These are phyloP conservation scores for Diaporthe velutina DNA, from an alignment of 2,329 filamentous ascomycete species.

Conservation along the genomic window DNA sequence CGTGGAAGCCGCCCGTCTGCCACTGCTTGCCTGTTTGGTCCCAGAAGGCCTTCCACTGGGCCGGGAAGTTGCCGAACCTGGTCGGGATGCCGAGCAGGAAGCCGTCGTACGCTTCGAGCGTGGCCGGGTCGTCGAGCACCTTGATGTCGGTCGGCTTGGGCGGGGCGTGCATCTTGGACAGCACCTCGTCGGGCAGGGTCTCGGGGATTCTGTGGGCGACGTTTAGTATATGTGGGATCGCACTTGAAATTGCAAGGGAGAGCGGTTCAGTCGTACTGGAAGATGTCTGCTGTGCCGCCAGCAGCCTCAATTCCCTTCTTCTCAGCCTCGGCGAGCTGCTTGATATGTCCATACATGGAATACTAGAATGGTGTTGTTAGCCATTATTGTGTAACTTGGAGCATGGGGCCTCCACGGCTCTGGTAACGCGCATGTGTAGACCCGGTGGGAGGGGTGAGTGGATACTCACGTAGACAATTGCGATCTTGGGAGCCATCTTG, in stretches of 20 bases:
- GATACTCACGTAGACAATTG: conserved; percentile 84
- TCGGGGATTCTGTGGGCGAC: conserved; percentile 74
- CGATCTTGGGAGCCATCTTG: conserved; percentile 90
- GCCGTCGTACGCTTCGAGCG: conserved; percentile 83
- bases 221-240: conserved; percentile 8
- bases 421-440: not conserved
- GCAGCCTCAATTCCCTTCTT: conserved; percentile 90
- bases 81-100: conserved; percentile 96
- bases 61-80: conserved; percentile 96
- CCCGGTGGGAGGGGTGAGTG: conserved; percentile 35
- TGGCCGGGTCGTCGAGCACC: conserved; percentile 67
- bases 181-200: conserved; percentile 86
- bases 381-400: not conserved
- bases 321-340: conserved; percentile 87
- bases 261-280: conserved; percentile 69
- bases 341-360: conserved; percentile 94
- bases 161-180: conserved; percentile 92
- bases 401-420: too few relatives aligned
- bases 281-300: conserved; percentile 85
- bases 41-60: conserved; percentile 95
- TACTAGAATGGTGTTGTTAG: conserved; percentile 68
- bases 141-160: conserved; percentile 77
- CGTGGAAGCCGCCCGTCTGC: conserved; percentile 80
- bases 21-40: conserved; percentile 91
- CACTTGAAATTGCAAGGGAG: too few relatives aligned